Evolutionary conservation across 169 alveolate genomes (phyloP), one percentile per base, ranked within the genome.

Genomic region (Pseudocohnilembus persalinus): DNA sequence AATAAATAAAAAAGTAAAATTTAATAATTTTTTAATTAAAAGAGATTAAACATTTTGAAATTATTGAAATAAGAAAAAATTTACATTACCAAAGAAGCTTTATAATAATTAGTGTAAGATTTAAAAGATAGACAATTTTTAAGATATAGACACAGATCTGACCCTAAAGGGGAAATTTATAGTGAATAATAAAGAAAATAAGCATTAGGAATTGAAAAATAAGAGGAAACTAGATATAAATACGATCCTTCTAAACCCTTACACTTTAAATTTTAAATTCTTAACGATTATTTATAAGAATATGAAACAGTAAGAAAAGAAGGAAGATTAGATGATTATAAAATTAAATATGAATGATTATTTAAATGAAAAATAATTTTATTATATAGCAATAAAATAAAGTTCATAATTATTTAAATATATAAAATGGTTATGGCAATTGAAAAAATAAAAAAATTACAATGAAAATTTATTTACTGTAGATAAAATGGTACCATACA

Each of bases 181-280:
- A 63, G 84, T 79, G 84, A 79, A 63, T 64, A 30, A 35, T 68
- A 79, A 79, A 79, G 76, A 79, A 72, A 49, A 79, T 33, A 77
- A 28, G 34, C 64, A 0, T 79, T 64, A 35, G 76, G 63, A 34
- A 34, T 28, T 49, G 76, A 31, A 29, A 63, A 79, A 29, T 0
- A 35, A 35, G 15, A 49, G 29, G 76, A 79, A 28, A 28, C 76
- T 28, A 1, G 29, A 25, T 29, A 26, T 1, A 79, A 26, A 34
- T 79, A 63, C 49, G 84, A 79, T 79, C 76, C 84, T 79, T n/a
- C 84, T 16, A 35, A 79, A 30, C 84, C 84, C 63, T 49, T 35
- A 27, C 27, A 79, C 34, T 79, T 79, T 64, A 79, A 79, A 72
- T 79, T 79, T 63, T 34, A 79, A 72, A 79, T 79, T 29, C 63